A percentile compares a stretch with the other conserved stretches of the same genome.
Conservation (phyloP, 2,329 filamentous ascomycete genomes). For the Plectosphaerella sp. region DNA sequence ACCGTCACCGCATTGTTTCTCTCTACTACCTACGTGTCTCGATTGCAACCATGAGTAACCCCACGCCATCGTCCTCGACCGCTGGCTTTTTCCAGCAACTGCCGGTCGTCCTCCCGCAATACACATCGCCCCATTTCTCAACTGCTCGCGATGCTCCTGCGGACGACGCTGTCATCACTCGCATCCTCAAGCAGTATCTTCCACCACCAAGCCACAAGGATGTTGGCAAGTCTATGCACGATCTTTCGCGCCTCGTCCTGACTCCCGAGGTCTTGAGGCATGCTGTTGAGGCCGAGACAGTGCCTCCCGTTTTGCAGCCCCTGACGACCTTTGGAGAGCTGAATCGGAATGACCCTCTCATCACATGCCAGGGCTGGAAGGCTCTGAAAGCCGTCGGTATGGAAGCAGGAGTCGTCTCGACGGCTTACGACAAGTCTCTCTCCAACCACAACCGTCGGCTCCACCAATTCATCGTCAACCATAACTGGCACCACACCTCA, state of each 20-base stretch:
- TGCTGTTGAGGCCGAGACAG: constrained; percentile 7
- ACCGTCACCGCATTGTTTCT: no score
- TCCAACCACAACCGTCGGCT: constrained; percentile 9
- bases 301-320: constrained; percentile 8
- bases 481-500: constrained; percentile 6
- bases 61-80: not conserved
- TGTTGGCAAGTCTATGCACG: not conserved
- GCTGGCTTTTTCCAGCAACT: not conserved
- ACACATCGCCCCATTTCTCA: not conserved
- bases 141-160: not conserved
- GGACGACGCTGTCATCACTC: not conserved
- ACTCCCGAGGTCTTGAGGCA: not conserved
- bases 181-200: not conserved
- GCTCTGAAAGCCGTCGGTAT: constrained; percentile 11
- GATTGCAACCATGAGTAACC: not conserved
- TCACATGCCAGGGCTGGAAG: constrained; percentile 12
- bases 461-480: constrained; percentile 8
- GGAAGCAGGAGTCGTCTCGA: constrained; percentile 9
- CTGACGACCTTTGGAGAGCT: constrained; percentile 10
- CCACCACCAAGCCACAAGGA: not conserved
- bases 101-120: not conserved
- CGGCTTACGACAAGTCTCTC: constrained; percentile 6
- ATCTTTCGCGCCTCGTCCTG: not conserved
- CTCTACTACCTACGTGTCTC: no score
- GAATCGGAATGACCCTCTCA: constrained; percentile 11